phyloP scores from a whole-genome alignment of 352 stramenopile genomes.

The Globisporangium parvum region DNA sequence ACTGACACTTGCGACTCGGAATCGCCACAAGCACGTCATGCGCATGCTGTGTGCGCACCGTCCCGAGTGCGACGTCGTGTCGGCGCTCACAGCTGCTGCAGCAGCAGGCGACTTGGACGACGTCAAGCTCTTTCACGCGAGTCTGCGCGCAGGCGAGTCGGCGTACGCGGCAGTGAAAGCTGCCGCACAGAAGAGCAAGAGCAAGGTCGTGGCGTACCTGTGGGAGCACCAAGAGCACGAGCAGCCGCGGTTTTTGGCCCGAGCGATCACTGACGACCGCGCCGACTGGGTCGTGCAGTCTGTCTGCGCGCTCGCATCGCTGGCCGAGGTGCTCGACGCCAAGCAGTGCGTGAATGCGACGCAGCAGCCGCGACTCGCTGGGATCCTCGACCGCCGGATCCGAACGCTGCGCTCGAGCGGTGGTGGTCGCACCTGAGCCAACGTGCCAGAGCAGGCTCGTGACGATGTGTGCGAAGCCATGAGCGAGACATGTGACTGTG shows the following conservation, averaged over 20 bases:
- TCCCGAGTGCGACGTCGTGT: background rate
- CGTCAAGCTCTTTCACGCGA: background rate
- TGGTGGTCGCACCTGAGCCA: background rate
- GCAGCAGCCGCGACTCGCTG: background rate
- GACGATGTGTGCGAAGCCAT: background rate
- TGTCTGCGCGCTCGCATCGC: background rate
- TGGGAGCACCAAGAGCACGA: background rate
- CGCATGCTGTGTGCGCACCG: background rate
- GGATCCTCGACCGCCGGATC: background rate
- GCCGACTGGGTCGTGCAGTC: background rate
- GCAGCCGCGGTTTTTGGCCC: background rate
- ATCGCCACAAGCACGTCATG: background rate
- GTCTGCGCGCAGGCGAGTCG: background rate
- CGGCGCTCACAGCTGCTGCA: background rate
- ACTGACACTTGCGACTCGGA: background rate
- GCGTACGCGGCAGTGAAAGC: background rate
- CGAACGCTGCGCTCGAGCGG: background rate
- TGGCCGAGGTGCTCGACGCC: background rate
- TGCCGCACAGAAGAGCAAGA: background rate
- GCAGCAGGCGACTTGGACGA: background rate
- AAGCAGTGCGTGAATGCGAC: background rate
- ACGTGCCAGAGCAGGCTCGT: no score
- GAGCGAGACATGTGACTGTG: background rate
- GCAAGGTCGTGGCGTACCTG: background rate
- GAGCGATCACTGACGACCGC: background rate